These are phyloP conservation scores for Dactylellina parvicollis DNA, from an alignment of 2,329 filamentous ascomycete species.

Conservation along the genomic window DNA sequence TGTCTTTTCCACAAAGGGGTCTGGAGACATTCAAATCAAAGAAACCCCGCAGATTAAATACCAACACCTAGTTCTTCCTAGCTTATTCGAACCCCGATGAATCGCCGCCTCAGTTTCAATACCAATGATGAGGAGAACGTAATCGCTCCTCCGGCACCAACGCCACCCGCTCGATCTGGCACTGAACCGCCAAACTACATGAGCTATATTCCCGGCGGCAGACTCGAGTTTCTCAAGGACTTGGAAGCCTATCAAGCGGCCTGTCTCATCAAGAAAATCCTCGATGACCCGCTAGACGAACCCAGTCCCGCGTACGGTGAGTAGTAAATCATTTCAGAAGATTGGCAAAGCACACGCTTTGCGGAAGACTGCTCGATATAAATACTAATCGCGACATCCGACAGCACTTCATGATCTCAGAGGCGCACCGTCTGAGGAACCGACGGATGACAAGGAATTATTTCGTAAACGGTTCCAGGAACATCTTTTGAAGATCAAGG, in stretches of 20 bases:
- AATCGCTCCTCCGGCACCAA: neutral
- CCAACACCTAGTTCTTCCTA: neutral
- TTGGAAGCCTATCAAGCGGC: constrained; percentile 40
- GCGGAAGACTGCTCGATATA: neutral
- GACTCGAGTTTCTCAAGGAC: constrained; percentile 32
- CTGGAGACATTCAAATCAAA: too few relatives aligned
- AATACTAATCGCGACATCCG: neutral
- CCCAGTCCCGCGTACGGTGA: constrained; percentile 30
- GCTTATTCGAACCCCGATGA: constrained; percentile 4
- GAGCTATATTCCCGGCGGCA: constrained; percentile 13
- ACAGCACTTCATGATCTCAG: constrained; percentile 19
- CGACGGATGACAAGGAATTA: constrained; percentile 7
- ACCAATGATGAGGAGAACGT: constrained; percentile 28
- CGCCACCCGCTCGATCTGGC: neutral
- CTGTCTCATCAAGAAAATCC: constrained; percentile 35
- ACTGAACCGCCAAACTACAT: constrained; percentile 22
- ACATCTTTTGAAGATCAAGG: constrained; percentile 18
- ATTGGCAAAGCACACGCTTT: neutral
- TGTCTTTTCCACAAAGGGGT: too few relatives aligned
- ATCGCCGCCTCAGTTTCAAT: constrained; percentile 22
- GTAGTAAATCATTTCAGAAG: too few relatives aligned
- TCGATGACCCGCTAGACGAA: constrained; percentile 5
- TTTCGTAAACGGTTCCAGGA: constrained; percentile 9
- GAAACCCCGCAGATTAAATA: too few relatives aligned
- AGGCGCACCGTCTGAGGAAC: neutral